Percentiles rank a stretch among this genome's conserved stretches.
Conservation (phyloP, 352 stramenopile genomes). For the Globisporangium polare region DNA sequence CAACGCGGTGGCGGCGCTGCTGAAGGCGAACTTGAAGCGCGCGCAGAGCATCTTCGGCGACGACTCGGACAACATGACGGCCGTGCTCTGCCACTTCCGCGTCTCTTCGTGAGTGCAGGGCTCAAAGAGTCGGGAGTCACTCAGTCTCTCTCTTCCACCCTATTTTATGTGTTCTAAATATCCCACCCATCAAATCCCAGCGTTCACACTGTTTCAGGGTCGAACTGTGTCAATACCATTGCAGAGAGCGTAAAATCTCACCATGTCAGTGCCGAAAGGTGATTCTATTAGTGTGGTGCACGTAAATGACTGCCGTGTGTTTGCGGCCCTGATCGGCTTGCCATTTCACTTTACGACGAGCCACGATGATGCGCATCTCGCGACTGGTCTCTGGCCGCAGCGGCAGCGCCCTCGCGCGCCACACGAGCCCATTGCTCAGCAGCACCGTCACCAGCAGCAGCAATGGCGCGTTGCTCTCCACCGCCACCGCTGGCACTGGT, state of each 20-base stretch:
- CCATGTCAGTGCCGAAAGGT: no score
- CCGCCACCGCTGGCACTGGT: not conserved
- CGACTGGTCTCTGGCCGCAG: constrained; percentile 1
- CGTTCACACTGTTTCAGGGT: no score
- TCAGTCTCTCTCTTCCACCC: not conserved
- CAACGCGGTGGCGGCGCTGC: constrained; percentile 33
- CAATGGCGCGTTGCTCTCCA: constrained; percentile 3
- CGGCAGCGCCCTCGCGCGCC: not conserved
- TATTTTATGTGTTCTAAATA: constrained; percentile 10
- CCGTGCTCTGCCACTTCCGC: constrained; percentile 53
- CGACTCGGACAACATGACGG: constrained; percentile 89
- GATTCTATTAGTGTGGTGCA: not conserved
- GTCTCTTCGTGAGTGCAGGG: constrained; percentile 9
- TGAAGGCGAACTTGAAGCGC: constrained; percentile 58
- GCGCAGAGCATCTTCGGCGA: constrained; percentile 71
- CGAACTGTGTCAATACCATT: no score
- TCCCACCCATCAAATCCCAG: not conserved
- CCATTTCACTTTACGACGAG: not conserved
- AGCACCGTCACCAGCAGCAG: not conserved
- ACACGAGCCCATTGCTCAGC: not conserved
- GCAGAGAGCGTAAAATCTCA: no score
- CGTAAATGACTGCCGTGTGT: no score
- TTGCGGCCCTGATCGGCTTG: constrained; percentile 2
- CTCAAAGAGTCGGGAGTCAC: not conserved
- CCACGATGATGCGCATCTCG: constrained; percentile 11